phyloP scores from a whole-genome alignment of 768 basidiomycete species.

The Tylopilus felleus region DNA sequence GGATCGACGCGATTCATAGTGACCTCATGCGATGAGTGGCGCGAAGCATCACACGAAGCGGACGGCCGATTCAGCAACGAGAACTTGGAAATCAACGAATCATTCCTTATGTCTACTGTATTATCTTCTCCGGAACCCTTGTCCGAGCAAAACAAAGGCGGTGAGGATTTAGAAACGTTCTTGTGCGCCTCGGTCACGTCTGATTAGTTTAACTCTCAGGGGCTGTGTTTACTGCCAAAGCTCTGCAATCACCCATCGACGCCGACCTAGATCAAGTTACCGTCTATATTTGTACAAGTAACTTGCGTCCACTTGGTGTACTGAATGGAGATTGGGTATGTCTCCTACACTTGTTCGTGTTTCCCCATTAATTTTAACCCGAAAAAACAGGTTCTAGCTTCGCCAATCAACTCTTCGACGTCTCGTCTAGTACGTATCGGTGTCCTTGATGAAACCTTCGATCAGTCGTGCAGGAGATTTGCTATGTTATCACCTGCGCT shows the following conservation, averaged over 20 bases:
- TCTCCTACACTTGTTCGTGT: neutral
- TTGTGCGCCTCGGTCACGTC: neutral
- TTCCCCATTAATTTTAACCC: neutral
- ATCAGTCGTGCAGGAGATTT: slow-evolving; percentile 35
- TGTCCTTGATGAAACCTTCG: slow-evolving; percentile 45
- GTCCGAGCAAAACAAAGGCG: slow-evolving; percentile 4
- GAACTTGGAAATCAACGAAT: slow-evolving; percentile 66
- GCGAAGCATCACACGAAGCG: slow-evolving; percentile 1
- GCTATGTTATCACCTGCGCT: slow-evolving; percentile 44
- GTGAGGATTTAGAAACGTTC: slow-evolving; percentile 1
- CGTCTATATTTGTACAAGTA: slow-evolving; percentile 59
- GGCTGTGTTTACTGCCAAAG: slow-evolving; percentile 26
- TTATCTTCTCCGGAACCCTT: slow-evolving; percentile 23
- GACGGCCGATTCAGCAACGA: slow-evolving; percentile 31
- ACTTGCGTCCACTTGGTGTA: slow-evolving; percentile 62
- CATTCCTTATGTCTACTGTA: slow-evolving; percentile 59
- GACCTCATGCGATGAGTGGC: slow-evolving; percentile 29
- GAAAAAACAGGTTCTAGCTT: slow-evolving; percentile 48
- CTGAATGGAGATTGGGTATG: slow-evolving; percentile 79
- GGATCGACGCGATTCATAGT: slow-evolving; percentile 54
- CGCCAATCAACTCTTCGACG: slow-evolving; percentile 31
- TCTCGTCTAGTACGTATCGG: slow-evolving; percentile 57
- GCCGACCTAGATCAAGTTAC: slow-evolving; percentile 47
- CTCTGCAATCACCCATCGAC: slow-evolving; percentile 35
- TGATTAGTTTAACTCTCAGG: slow-evolving; percentile 2